Conservation (phyloP, 106 monocot species). For the Iris macrosiphon region DNA sequence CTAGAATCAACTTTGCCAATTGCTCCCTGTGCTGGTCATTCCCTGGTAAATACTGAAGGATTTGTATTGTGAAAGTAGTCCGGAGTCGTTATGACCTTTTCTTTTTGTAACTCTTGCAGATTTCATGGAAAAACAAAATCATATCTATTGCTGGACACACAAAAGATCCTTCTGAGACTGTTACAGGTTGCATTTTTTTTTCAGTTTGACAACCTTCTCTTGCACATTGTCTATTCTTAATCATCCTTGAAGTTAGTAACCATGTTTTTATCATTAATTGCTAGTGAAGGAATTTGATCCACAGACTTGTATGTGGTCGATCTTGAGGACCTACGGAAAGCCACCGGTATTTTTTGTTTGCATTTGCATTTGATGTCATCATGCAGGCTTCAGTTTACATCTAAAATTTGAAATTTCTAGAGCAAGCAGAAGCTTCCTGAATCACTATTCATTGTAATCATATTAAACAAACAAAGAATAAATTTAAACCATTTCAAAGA, state of each 20-base stretch:
- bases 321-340: slow-evolving; percentile 71
- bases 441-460: too few species aligned
- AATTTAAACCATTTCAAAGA: too few species aligned
- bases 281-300: slow-evolving; percentile 86
- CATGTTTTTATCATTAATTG: slow-evolving; percentile 7
- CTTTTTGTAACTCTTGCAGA: slow-evolving; percentile 24
- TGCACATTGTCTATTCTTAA: background rate
- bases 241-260: background rate
- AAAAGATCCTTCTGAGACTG: slow-evolving; percentile 73
- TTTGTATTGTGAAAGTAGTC: too few species aligned
- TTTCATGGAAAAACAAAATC: slow-evolving; percentile 65
- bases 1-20: slow-evolving; percentile 16
- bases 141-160: slow-evolving; percentile 74
- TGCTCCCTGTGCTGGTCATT: slow-evolving; percentile 84
- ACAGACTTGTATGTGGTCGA: slow-evolving; percentile 57
- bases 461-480: too few species aligned
- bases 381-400: too few species aligned
- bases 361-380: background rate
- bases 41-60: slow-evolving; percentile 38
- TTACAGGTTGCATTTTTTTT: slow-evolving; percentile 38
- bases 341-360: slow-evolving; percentile 47
- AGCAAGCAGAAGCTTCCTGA: too few species aligned
- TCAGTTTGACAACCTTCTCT: background rate
- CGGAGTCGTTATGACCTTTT: too few species aligned
- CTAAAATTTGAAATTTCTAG: too few species aligned